phyloP scores from a whole-genome alignment of 2,329 filamentous ascomycete genomes.

The Mycosphaerella arachidis region DNA sequence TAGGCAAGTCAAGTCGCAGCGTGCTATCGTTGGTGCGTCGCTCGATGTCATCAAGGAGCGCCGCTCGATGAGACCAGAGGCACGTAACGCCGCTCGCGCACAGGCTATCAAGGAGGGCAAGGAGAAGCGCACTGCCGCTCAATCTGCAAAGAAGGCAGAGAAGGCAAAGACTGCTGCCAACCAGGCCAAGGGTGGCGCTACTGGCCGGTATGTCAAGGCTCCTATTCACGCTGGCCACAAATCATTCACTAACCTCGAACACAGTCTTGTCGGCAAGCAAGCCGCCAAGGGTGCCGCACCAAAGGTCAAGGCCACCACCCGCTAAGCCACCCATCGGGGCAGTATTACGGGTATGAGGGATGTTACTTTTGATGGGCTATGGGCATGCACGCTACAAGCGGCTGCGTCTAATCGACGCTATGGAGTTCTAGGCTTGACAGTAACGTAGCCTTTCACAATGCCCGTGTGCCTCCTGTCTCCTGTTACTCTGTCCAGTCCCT shows the following conservation, averaged over 20 bases:
- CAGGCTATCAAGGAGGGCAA: slow-evolving; percentile 95
- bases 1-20: slow-evolving; percentile 96
- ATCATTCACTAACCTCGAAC: slow-evolving; percentile 6
- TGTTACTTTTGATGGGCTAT: neutral
- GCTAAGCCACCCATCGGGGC: slow-evolving; percentile 53
- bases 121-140: slow-evolving; percentile 89
- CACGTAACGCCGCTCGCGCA: slow-evolving; percentile 82
- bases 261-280: slow-evolving; percentile 83
- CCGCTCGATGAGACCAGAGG: slow-evolving; percentile 89
- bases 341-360: slow-evolving; percentile 1
- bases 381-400: neutral
- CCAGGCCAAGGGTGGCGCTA: slow-evolving; percentile 68
- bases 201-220: slow-evolving; percentile 44
- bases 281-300: slow-evolving; percentile 82
- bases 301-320: slow-evolving; percentile 82
- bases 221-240: neutral
- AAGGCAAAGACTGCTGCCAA: slow-evolving; percentile 94
- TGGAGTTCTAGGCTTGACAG: slow-evolving; percentile 4
- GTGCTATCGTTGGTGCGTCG: slow-evolving; percentile 97
- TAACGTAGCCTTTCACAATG: neutral
- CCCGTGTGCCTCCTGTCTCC: neutral
- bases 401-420: slow-evolving; percentile 1
- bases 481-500: neutral
- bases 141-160: slow-evolving; percentile 95
- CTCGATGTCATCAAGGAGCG: slow-evolving; percentile 99